A percentile compares a stretch with the other conserved stretches of the same genome.
Conservation (phyloP, 371 early-diverging fungal species). For the Massospora cicadina region DNA sequence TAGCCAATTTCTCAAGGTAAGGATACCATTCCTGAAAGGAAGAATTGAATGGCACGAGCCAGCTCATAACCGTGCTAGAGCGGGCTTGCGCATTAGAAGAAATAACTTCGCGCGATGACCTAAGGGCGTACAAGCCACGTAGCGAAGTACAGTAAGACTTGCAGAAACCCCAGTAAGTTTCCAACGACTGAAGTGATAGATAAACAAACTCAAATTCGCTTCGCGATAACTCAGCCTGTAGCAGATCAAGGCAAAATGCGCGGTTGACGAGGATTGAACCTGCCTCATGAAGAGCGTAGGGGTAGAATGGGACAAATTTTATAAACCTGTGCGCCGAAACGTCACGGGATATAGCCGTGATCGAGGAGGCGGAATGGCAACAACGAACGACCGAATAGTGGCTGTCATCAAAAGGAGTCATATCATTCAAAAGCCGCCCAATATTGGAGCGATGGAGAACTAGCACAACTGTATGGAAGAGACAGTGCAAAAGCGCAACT, state of each 20-base stretch:
- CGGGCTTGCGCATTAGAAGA: not conserved
- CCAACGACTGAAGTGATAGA: not conserved
- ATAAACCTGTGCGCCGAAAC: not conserved
- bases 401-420: conserved; percentile 2
- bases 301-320: conserved; percentile 4
- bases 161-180: conserved; percentile 7
- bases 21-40: conserved; percentile 11
- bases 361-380: not conserved
- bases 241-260: not conserved
- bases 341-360: not conserved
- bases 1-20: conserved; percentile 8
- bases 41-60: conserved; percentile 9
- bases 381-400: conserved; percentile 6
- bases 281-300: conserved; percentile 6
- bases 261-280: conserved; percentile 8
- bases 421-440: conserved; percentile 4
- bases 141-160: conserved; percentile 10
- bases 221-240: conserved; percentile 3
- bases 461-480: conserved; percentile 1
- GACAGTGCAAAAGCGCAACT: conserved; percentile 1
- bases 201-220: conserved; percentile 4
- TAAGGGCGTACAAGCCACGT: conserved; percentile 7
- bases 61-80: conserved; percentile 1
- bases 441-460: conserved; percentile 9
- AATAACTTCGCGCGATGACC: conserved; percentile 7